Evolutionary conservation across 1,139 yeast genomes (phyloP).

Genomic region (Geotrichum siamense): DNA sequence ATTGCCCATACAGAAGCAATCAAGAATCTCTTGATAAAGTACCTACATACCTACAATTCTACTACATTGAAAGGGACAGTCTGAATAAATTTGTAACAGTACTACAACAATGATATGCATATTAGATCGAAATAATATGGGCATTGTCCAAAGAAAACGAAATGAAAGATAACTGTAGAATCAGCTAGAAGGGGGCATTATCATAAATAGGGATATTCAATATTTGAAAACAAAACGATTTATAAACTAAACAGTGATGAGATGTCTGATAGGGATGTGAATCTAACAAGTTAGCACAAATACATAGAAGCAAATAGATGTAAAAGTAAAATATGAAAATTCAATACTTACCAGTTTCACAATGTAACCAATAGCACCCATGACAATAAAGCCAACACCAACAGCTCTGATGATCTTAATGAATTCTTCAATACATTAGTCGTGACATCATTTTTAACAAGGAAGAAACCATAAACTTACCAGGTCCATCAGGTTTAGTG

Average conservation of each 20-base stretch:
- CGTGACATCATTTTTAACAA: neutral
- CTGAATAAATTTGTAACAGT: no score
- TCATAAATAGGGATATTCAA: no score
- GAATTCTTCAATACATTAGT: constrained; percentile 50
- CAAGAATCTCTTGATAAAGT: no score
- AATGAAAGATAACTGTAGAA: no score
- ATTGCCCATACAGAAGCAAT: no score
- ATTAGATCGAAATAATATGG: no score
- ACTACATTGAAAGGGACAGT: no score
- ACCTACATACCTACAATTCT: no score
- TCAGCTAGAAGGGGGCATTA: no score
- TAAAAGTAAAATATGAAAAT: neutral
- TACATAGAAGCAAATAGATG: neutral
- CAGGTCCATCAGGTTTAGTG: constrained; percentile 83
- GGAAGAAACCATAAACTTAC: constrained; percentile 36
- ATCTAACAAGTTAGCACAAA: constrained; percentile 33
- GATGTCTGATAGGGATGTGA: constrained; percentile 95
- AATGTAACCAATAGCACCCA: constrained; percentile 96
- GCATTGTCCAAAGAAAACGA: no score
- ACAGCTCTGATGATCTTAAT: constrained; percentile 86
- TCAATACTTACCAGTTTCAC: constrained; percentile 56
- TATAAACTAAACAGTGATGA: constrained; percentile 66
- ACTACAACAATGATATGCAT: no score
- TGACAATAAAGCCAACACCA: constrained; percentile 92
- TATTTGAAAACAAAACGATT: no score